These are phyloP conservation scores for Massariosphaeria phaeospora DNA, from an alignment of 495 filamentous ascomycete species.

Conservation along the genomic window DNA sequence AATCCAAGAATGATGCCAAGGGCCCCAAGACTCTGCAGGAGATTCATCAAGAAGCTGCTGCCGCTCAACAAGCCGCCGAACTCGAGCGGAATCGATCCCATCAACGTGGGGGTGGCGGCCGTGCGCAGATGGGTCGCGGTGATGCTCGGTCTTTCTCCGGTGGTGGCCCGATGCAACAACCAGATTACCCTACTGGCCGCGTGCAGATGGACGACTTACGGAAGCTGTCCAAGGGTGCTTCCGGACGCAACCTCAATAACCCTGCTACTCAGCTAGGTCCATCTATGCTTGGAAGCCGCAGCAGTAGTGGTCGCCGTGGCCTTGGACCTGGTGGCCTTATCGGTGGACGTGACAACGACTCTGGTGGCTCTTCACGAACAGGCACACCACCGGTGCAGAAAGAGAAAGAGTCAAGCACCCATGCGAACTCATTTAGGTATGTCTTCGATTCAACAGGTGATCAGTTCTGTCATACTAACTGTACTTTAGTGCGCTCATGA, in stretches of 20 bases:
- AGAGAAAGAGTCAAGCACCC: constrained; percentile 58
- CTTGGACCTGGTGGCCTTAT: constrained; percentile 67
- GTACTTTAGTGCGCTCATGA: constrained; percentile 53
- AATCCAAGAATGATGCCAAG: constrained; percentile 81
- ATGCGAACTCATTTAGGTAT: constrained; percentile 87
- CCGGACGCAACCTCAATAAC: constrained; percentile 50
- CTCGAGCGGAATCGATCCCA: constrained; percentile 56
- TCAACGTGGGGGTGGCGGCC: constrained; percentile 57
- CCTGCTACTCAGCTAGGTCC: constrained; percentile 57
- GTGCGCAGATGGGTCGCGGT: constrained; percentile 69
- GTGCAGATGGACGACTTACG: constrained; percentile 86
- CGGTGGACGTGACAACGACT: constrained; percentile 69
- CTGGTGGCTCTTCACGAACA: constrained; percentile 76
- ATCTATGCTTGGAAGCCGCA: constrained; percentile 68
- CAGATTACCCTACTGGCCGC: constrained; percentile 68
- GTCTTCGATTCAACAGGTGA: too few species aligned
- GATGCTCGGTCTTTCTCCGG: constrained; percentile 76
- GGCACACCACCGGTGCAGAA: constrained; percentile 72
- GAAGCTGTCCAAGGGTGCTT: constrained; percentile 60
- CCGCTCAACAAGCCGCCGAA: constrained; percentile 62
- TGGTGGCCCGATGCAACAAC: constrained; percentile 56
- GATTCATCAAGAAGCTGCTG: constrained; percentile 77
- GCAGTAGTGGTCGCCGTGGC: constrained; percentile 75
- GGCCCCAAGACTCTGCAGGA: constrained; percentile 94
- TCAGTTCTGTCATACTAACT: too few species aligned